These are phyloP conservation scores for Penstemon newberryi DNA, from an alignment of 257 asterid genomes.

Conservation along the genomic window DNA sequence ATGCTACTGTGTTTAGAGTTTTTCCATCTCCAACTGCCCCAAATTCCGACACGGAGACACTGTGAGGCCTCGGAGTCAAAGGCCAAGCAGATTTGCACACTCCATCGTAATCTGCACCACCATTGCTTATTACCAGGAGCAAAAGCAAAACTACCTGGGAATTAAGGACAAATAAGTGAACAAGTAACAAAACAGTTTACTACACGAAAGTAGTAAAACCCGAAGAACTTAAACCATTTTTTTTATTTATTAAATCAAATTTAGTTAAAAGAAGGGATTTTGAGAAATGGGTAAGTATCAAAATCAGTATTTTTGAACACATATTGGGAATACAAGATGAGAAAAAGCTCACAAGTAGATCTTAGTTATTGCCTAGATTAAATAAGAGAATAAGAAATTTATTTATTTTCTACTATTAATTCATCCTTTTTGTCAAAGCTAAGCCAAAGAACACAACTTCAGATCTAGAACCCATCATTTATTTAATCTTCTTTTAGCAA, in stretches of 20 bases:
- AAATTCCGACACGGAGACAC: conserved; percentile 89
- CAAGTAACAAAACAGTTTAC: not conserved
- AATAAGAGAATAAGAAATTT: conserved; percentile 20
- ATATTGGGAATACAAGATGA: not conserved
- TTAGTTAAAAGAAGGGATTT: not conserved
- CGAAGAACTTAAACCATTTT: not conserved
- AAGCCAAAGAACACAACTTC: conserved; percentile 30
- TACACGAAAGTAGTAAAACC: not conserved
- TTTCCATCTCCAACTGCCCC: conserved; percentile 98
- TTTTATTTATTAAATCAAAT: not conserved
- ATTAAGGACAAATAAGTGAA: conserved; percentile 23
- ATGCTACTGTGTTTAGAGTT: conserved; percentile 79
- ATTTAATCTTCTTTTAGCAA: conserved; percentile 32
- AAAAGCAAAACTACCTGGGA: conserved; percentile 68
- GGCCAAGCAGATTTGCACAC: conserved; percentile 71
- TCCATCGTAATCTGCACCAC: conserved; percentile 47
- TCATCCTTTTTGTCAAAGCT: not conserved
- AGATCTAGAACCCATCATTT: conserved; percentile 35
- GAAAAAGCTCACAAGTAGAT: conserved; percentile 32
- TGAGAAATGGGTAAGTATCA: not conserved
- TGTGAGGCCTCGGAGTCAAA: conserved; percentile 89
- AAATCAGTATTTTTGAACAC: not conserved
- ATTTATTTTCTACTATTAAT: not conserved
- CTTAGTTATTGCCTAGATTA: conserved; percentile 31
- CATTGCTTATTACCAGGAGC: conserved; percentile 49